A percentile compares a stretch with the other conserved stretches of the same genome.
These are phyloP conservation scores for Hepatocystis sp. DNA, from an alignment of 169 alveolate genomes.

Conservation along the genomic window DNA sequence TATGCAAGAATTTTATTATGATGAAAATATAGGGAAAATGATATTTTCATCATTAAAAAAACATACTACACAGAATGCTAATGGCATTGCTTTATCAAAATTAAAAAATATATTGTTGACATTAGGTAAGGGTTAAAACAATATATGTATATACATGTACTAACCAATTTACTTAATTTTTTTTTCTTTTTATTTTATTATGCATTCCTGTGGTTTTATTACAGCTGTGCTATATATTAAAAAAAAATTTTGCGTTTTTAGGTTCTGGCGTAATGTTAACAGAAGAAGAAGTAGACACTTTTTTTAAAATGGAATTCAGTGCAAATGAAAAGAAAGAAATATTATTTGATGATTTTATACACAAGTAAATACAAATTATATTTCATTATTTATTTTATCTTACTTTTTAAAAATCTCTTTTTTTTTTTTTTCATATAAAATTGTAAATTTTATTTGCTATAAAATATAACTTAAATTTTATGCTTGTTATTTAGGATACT, in stretches of 20 bases:
- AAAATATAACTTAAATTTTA: conserved; percentile 12
- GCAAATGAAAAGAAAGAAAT: conserved; percentile 41
- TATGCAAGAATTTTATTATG: conserved; percentile 69
- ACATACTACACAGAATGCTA: conserved; percentile 39
- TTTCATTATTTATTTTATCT: neutral
- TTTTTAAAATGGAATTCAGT: conserved; percentile 62
- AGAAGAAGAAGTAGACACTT: conserved; percentile 75
- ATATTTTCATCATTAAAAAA: conserved; percentile 51
- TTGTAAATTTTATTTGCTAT: conserved; percentile 20
- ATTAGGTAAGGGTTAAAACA: conserved; percentile 36
- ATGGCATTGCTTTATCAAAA: conserved; percentile 30
- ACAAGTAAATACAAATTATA: conserved; percentile 53
- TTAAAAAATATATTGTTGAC: conserved; percentile 56
- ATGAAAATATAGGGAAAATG: conserved; percentile 64
- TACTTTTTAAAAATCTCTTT: no score
- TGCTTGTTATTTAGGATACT: conserved; percentile 29
- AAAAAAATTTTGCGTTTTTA: no score
- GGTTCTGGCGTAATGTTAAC: conserved; percentile 58
- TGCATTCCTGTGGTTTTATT: no score
- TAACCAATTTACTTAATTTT: no score
- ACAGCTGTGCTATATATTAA: no score
- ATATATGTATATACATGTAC: conserved; percentile 5
- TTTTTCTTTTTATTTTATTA: no score
- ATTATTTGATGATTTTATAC: conserved; percentile 65
- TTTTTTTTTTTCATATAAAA: conserved; percentile 7